Evolutionary conservation across 2,329 filamentous ascomycete species (phyloP).

Genomic region (Seiridium unicorne): DNA sequence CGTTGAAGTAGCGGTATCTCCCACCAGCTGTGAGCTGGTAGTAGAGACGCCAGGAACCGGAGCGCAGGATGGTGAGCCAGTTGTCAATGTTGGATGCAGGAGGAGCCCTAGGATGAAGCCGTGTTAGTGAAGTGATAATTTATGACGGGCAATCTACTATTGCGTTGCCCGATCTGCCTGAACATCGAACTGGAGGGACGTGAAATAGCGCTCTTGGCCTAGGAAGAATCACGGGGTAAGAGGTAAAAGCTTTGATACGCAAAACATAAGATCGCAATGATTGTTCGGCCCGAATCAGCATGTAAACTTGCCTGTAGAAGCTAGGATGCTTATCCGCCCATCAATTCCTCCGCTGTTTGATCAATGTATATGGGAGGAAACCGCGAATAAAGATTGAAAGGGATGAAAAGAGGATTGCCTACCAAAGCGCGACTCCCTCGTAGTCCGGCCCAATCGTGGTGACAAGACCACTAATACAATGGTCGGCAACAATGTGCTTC

Average conservation of each 20-base stretch:
- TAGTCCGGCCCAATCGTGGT: slow-evolving; percentile 74
- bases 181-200: no score
- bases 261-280: no score
- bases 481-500: slow-evolving; percentile 74
- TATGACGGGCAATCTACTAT: not conserved
- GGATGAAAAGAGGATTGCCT: slow-evolving; percentile 29
- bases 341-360: no score
- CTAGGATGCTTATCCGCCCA: not conserved
- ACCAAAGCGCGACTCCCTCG: slow-evolving; percentile 79
- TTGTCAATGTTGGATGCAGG: slow-evolving; percentile 73
- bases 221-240: no score
- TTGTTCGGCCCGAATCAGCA: no score
- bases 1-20: slow-evolving; percentile 70
- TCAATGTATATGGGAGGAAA: not conserved
- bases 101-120: slow-evolving; percentile 61
- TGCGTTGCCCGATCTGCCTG: no score
- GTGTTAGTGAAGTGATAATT: not conserved
- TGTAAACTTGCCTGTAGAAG: not conserved
- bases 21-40: slow-evolving; percentile 74
- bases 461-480: slow-evolving; percentile 71
- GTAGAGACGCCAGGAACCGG: slow-evolving; percentile 74
- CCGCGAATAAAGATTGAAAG: not conserved
- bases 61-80: slow-evolving; percentile 68
- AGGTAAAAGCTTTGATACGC: no score
- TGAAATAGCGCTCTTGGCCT: no score